phyloP scores from a whole-genome alignment of 441 rosid genomes.

The Melastoma candidum region DNA sequence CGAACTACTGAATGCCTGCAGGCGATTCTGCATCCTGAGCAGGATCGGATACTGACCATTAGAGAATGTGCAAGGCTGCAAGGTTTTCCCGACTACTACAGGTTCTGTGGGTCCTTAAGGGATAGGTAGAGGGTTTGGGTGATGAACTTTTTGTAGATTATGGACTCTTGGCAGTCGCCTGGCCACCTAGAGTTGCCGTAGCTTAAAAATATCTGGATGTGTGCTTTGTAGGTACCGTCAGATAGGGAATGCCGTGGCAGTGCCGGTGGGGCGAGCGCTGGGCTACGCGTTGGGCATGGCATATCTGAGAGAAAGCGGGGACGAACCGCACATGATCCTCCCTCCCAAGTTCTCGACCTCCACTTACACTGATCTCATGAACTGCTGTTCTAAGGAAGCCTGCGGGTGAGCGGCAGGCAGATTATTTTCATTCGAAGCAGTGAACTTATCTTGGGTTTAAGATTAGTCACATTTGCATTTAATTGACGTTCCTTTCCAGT shows the following conservation, averaged over 20 bases:
- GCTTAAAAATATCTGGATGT: not conserved
- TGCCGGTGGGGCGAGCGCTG: conserved; percentile 73
- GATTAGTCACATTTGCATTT: too few relatives aligned
- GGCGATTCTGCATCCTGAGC: conserved; percentile 85
- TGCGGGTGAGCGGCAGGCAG: too few relatives aligned
- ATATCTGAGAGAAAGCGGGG: conserved; percentile 26
- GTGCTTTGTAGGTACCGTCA: conserved; percentile 57
- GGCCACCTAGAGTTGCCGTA: not conserved
- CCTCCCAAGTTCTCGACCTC: conserved; percentile 72
- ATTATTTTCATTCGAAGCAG: too few relatives aligned
- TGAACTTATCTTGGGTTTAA: too few relatives aligned
- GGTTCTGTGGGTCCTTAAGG: conserved; percentile 60
- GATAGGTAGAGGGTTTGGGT: conserved; percentile 38
- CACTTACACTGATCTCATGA: conserved; percentile 16
- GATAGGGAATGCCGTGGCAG: conserved; percentile 84
- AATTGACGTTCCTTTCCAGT: too few relatives aligned
- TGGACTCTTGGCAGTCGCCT: not conserved
- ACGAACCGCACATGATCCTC: conserved; percentile 49
- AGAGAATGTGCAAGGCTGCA: conserved; percentile 87
- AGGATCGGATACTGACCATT: conserved; percentile 74
- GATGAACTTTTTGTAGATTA: conserved; percentile 1
- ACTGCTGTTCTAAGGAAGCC: too few relatives aligned
- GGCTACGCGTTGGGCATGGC: conserved; percentile 78
- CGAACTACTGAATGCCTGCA: conserved; percentile 12
- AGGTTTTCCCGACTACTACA: conserved; percentile 96